Evolutionary conservation across 2,329 filamentous ascomycete genomes (phyloP).

Genomic region (Aspergillus hiratsukae): DNA sequence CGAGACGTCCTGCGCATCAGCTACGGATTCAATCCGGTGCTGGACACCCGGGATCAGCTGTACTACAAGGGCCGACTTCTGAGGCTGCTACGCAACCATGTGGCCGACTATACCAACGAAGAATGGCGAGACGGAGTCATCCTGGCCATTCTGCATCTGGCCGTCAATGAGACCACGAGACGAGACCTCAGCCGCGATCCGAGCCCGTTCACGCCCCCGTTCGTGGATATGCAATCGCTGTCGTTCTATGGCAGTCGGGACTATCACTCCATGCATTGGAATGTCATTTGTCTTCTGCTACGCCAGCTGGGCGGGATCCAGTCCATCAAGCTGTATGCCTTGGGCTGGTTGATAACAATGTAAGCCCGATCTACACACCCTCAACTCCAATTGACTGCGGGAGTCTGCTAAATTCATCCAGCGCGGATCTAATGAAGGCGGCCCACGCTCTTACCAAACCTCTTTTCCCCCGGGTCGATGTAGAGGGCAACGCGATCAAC

Average conservation of each 20-base stretch:
- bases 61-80: conserved; percentile 3
- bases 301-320: conserved; percentile 3
- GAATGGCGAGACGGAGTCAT: conserved; percentile 2
- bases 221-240: not conserved
- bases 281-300: conserved; percentile 3
- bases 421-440: conserved; percentile 3
- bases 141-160: conserved; percentile 4
- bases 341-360: conserved; percentile 2
- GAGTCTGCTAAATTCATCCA: not conserved
- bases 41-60: conserved; percentile 6
- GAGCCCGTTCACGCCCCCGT: conserved; percentile 5
- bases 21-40: not conserved
- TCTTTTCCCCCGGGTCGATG: not conserved
- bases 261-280: conserved; percentile 7
- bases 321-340: not conserved
- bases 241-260: conserved; percentile 7
- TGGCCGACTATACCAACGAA: not conserved
- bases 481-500: not conserved
- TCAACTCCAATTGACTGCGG: not conserved
- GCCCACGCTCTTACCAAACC: conserved; percentile 5
- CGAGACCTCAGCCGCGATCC: conserved; percentile 2
- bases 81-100: not conserved
- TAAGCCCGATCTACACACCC: not conserved
- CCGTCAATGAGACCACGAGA: conserved; percentile 2
- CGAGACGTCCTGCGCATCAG: conserved; percentile 7